phyloP scores from a whole-genome alignment of 129 eudicot genomes.

The Flaveria ramosissima region DNA sequence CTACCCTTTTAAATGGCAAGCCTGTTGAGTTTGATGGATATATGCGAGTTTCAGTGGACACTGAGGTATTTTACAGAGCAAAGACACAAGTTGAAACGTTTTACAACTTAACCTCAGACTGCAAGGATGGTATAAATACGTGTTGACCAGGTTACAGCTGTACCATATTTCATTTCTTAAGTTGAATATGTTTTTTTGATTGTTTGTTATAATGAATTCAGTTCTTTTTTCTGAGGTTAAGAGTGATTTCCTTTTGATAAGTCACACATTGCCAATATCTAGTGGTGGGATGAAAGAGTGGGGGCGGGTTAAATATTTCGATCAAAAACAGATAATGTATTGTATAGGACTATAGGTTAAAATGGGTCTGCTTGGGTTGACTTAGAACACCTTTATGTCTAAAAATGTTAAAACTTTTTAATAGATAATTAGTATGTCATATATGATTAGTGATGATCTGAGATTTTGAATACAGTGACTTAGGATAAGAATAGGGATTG shows the following conservation, averaged over 20 bases:
- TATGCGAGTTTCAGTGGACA: conserved; percentile 94
- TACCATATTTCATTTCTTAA: background rate
- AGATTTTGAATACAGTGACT: background rate
- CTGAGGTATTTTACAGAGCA: conserved; percentile 87
- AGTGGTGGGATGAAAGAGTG: background rate
- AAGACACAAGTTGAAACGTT: conserved; percentile 92
- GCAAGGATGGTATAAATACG: conserved; percentile 91
- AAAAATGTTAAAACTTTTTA: background rate
- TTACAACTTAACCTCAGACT: conserved; percentile 79
- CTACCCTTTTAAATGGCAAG: conserved; percentile 54
- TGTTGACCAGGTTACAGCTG: conserved; percentile 57
- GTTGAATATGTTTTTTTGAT: conserved; percentile 6
- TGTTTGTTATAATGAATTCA: conserved; percentile 11
- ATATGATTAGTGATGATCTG: background rate
- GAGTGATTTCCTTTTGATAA: conserved; percentile 20
- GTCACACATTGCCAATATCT: conserved; percentile 14
- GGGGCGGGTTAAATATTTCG: background rate
- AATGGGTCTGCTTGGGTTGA: background rate
- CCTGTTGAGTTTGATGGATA: conserved; percentile 91
- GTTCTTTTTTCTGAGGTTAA: conserved; percentile 1
- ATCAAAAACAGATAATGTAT: background rate
- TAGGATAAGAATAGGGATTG: background rate
- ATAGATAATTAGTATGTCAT: background rate
- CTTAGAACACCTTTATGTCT: background rate
- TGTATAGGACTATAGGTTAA: background rate